Evolutionary conservation across 345 rosid genomes (phyloP).

Genomic region (Clausena lansium): DNA sequence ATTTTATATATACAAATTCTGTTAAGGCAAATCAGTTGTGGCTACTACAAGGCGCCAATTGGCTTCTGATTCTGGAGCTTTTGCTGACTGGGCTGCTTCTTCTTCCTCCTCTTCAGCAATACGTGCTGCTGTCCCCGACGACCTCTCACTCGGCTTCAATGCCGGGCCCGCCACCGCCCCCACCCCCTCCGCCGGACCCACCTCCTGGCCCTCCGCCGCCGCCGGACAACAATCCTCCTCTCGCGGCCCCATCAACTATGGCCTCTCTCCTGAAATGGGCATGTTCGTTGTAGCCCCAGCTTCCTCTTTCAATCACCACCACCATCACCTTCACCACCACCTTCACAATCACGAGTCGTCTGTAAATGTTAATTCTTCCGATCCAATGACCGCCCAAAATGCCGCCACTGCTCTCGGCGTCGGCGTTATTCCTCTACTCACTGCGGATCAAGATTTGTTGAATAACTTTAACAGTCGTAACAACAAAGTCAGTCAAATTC

Average conservation of each 20-base stretch:
- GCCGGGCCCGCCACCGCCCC: slow-evolving; percentile 57
- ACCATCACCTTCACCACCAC: slow-evolving; percentile 53
- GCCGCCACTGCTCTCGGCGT: slow-evolving; percentile 63
- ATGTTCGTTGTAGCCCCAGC: slow-evolving; percentile 91
- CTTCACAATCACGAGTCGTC: slow-evolving; percentile 38
- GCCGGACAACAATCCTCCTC: no score
- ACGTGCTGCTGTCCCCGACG: slow-evolving; percentile 69
- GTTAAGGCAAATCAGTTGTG: slow-evolving; percentile 48
- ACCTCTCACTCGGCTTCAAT: slow-evolving; percentile 96
- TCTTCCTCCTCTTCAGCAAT: slow-evolving; percentile 52
- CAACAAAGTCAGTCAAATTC: slow-evolving; percentile 50
- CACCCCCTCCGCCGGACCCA: slow-evolving; percentile 35
- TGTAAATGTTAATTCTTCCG: slow-evolving; percentile 28
- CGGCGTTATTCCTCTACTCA: slow-evolving; percentile 72
- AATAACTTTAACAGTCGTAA: slow-evolving; percentile 26
- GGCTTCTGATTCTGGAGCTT: slow-evolving; percentile 85
- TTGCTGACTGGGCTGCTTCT: slow-evolving; percentile 81
- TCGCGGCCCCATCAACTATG: slow-evolving; percentile 46
- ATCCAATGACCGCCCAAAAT: slow-evolving; percentile 39
- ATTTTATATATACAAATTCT: no score
- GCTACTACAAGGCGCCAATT: slow-evolving; percentile 94
- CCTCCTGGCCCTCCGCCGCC: slow-evolving; percentile 52
- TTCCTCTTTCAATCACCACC: slow-evolving; percentile 46
- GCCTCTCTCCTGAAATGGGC: slow-evolving; percentile 71
- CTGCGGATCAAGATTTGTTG: slow-evolving; percentile 53